Conservation (phyloP, 228 moss, liverwort and hornwort genomes). For the Sphagnum fallax region DNA sequence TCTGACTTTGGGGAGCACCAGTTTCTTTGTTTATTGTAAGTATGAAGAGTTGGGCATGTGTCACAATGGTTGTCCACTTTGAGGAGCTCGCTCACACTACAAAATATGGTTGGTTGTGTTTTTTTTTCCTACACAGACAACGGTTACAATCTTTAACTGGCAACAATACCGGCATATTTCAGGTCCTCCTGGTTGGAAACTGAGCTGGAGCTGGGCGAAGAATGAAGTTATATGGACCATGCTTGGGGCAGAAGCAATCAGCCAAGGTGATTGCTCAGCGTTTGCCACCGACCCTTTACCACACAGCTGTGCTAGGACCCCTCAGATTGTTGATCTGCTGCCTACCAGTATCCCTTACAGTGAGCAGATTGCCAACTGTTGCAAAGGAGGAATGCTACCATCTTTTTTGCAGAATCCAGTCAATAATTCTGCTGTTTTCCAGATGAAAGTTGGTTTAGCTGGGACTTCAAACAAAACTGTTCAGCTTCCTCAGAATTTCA, state of each 20-base stretch:
- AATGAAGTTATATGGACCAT: constrained; percentile 49
- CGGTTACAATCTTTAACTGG: constrained; percentile 59
- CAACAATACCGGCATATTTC: constrained; percentile 58
- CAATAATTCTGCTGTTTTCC: constrained; percentile 38
- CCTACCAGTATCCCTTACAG: constrained; percentile 43
- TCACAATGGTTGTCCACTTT: no score
- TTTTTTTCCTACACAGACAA: constrained; percentile 29
- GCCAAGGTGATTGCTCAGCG: constrained; percentile 65
- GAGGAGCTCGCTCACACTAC: no score
- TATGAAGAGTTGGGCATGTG: no score
- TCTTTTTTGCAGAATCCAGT: constrained; percentile 50
- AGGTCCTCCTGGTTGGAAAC: constrained; percentile 27
- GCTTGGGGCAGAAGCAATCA: constrained; percentile 44
- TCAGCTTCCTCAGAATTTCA: constrained; percentile 31
- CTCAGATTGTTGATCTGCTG: constrained; percentile 51
- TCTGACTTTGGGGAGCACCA: no score
- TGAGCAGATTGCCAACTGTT: constrained; percentile 50
- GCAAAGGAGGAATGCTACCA: constrained; percentile 55
- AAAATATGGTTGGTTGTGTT: not conserved
- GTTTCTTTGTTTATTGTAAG: no score
- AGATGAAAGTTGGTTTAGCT: constrained; percentile 35
- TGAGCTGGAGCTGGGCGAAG: constrained; percentile 56
- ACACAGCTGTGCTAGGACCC: constrained; percentile 43
- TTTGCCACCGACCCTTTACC: constrained; percentile 25
- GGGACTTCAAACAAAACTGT: constrained; percentile 48